phyloP scores from a whole-genome alignment of 345 rosid species.

The Rhizophora mangle region DNA sequence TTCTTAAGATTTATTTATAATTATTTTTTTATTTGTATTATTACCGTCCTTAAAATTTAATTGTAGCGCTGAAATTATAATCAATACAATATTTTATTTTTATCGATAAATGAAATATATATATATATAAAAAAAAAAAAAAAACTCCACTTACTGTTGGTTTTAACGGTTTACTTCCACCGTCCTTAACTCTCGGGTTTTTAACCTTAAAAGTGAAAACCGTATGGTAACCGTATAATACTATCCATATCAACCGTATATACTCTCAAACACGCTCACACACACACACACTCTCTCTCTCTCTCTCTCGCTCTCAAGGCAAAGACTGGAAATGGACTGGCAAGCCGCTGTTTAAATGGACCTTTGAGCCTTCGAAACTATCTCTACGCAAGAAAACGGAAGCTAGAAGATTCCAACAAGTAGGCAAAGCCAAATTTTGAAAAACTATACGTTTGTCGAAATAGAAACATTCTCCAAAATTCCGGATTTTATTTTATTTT shows the following conservation, averaged over 20 bases:
- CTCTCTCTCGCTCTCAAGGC: not conserved
- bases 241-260: not conserved
- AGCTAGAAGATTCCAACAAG: not conserved
- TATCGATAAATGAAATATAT: too few species aligned
- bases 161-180: slow-evolving; percentile 7
- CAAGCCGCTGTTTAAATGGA: slow-evolving; percentile 23
- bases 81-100: too few species aligned
- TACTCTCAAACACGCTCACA: too few species aligned
- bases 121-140: not conserved
- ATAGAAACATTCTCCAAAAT: not conserved
- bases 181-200: not conserved
- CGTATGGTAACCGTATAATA: slow-evolving; percentile 25
- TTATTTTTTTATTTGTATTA: too few species aligned
- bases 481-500: too few species aligned
- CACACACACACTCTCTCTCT: not conserved
- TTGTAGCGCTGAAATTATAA: too few species aligned
- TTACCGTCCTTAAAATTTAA: too few species aligned
- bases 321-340: slow-evolving; percentile 34
- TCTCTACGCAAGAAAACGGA: not conserved
- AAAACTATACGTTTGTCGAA: not conserved
- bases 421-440: not conserved
- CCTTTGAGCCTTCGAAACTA: slow-evolving; percentile 15
- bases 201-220: not conserved
- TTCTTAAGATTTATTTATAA: too few species aligned
- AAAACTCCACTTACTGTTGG: not conserved